Conservation (phyloP, 306 rosid species). For the Quercus berberidifolia region DNA sequence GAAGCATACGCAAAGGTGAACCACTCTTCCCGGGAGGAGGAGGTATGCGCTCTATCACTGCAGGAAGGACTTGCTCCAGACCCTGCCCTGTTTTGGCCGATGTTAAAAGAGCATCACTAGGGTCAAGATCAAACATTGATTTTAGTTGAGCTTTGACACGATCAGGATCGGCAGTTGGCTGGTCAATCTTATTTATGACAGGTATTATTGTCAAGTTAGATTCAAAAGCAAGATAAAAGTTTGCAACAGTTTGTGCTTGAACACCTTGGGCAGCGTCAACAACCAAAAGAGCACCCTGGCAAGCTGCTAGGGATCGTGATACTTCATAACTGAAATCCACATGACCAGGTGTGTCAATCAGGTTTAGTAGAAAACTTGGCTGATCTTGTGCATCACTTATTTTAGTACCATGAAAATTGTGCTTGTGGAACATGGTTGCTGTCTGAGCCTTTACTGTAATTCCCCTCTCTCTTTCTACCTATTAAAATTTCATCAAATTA, state of each 20-base stretch:
- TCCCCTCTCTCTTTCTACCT: constrained; percentile 97
- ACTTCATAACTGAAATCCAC: constrained; percentile 95
- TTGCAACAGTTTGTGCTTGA: constrained; percentile 93
- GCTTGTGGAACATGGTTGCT: constrained; percentile 85
- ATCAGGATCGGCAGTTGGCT: constrained; percentile 93
- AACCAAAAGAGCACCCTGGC: constrained; percentile 91
- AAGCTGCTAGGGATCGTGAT: constrained; percentile 89
- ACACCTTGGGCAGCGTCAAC: constrained; percentile 97
- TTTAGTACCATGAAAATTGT: constrained; percentile 25
- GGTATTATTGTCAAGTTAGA: constrained; percentile 74
- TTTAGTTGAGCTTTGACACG: constrained; percentile 78
- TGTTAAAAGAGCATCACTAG: constrained; percentile 73
- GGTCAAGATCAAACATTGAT: constrained; percentile 86
- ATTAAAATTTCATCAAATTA: constrained; percentile 25
- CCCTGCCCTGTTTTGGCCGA: constrained; percentile 96
- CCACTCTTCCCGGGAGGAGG: constrained; percentile 71
- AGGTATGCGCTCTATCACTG: constrained; percentile 74
- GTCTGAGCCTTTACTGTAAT: constrained; percentile 96
- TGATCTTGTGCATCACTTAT: constrained; percentile 29
- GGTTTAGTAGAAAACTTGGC: constrained; percentile 53
- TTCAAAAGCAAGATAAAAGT: constrained; percentile 87
- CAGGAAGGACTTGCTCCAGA: constrained; percentile 90
- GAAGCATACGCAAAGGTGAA: constrained; percentile 82
- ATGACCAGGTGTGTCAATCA: constrained; percentile 91
- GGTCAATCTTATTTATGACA: constrained; percentile 85